Percentiles rank a stretch among this genome's conserved stretches.
These are phyloP conservation scores for Picochlorum sp. DNA, from an alignment of 139 green algal species.

Conservation along the genomic window DNA sequence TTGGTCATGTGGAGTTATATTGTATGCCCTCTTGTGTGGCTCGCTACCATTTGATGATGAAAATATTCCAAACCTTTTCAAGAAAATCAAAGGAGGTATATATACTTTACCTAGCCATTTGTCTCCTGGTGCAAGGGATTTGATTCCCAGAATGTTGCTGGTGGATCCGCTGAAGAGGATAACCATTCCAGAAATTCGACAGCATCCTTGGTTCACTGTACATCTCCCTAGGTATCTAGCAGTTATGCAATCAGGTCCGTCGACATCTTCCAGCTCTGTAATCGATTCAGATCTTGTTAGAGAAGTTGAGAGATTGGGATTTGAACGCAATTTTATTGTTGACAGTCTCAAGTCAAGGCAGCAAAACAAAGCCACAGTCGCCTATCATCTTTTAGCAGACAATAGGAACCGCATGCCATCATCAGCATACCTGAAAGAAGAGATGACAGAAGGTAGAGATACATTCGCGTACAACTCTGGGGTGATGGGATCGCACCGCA, in stretches of 20 bases:
- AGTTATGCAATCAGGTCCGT: conserved; percentile 65
- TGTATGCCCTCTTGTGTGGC: conserved; percentile 97
- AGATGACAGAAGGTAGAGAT: conserved; percentile 35
- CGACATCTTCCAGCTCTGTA: conserved; percentile 27
- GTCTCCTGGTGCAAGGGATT: conserved; percentile 80
- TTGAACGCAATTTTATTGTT: conserved; percentile 56
- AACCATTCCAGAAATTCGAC: conserved; percentile 93
- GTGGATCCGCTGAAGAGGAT: conserved; percentile 98
- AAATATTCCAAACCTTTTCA: conserved; percentile 99
- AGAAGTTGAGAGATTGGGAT: conserved; percentile 77
- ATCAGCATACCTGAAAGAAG: conserved; percentile 41
- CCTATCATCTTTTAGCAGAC: conserved; percentile 90
- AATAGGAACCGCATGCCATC: conserved; percentile 57
- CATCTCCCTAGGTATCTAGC: conserved; percentile 95
- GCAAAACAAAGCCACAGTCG: conserved; percentile 93
- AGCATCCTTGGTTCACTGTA: conserved; percentile 91
- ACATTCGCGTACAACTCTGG: background rate
- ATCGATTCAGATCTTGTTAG: conserved; percentile 68
- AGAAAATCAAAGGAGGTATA: conserved; percentile 98
- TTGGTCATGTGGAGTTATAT: conserved; percentile 97
- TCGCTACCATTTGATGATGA: conserved; percentile 98
- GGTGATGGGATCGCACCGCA: conserved; percentile 6
- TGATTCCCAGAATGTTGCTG: conserved; percentile 97
- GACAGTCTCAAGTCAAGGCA: conserved; percentile 48
- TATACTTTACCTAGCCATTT: conserved; percentile 95